These are phyloP conservation scores for Fusarium agapanthi DNA, from an alignment of 2,329 filamentous ascomycete genomes.

Conservation along the genomic window DNA sequence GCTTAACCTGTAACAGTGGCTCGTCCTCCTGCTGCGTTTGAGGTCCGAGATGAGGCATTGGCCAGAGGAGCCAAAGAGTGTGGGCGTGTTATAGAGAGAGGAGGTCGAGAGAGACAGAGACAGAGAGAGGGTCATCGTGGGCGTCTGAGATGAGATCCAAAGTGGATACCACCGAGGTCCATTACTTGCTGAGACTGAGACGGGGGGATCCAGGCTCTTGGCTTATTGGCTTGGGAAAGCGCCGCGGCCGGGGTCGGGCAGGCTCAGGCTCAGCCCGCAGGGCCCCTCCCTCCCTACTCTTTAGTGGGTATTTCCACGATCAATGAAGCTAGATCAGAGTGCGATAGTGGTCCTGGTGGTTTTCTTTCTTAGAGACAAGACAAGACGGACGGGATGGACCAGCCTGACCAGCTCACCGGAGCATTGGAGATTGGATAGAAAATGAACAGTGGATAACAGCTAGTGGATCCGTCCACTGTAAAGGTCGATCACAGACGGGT, in stretches of 20 bases:
- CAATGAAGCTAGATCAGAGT: constrained; percentile 20
- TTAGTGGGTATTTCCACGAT: constrained; percentile 15
- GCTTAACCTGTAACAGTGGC: constrained; percentile 12
- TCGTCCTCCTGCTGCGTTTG: constrained; percentile 7
- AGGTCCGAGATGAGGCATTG: constrained; percentile 26
- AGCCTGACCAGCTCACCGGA: constrained; percentile 23
- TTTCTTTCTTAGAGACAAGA: constrained; percentile 12
- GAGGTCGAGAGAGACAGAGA: background rate
- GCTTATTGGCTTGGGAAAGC: constrained; percentile 31
- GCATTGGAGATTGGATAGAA: background rate
- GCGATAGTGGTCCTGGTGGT: constrained; percentile 3
- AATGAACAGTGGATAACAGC: background rate
- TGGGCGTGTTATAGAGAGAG: constrained; percentile 2
- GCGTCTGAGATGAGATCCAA: constrained; percentile 27
- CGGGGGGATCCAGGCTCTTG: constrained; percentile 8
- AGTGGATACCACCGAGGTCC: constrained; percentile 12
- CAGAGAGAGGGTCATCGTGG: background rate
- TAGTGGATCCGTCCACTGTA: background rate
- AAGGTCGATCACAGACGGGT: constrained; percentile 14
- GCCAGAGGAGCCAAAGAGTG: background rate
- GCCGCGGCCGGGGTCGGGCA: constrained; percentile 21
- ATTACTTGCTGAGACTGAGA: background rate
- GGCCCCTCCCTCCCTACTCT: constrained; percentile 5
- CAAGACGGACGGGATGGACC: constrained; percentile 14
- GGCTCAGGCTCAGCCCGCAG: constrained; percentile 30